phyloP scores from a whole-genome alignment of 129 eudicot genomes.

The Chrysanthemum makinoi region DNA sequence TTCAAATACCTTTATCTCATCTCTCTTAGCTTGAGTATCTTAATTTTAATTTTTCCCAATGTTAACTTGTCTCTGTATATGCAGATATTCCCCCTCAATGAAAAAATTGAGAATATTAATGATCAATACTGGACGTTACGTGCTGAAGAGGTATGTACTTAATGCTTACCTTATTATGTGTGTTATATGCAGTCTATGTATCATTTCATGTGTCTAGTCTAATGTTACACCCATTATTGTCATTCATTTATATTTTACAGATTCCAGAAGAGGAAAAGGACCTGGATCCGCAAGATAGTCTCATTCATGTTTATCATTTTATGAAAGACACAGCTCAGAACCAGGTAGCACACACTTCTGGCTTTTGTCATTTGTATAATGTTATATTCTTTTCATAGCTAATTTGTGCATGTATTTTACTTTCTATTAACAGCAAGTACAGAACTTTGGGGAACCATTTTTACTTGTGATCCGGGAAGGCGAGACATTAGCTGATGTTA shows the following conservation, averaged over 20 bases:
- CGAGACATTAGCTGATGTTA: conserved; percentile 71
- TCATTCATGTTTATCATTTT: conserved; percentile 85
- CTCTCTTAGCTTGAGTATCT: not conserved
- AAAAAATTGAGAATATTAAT: conserved; percentile 77
- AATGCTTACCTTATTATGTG: not conserved
- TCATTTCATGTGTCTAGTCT: not conserved
- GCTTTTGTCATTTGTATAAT: not conserved
- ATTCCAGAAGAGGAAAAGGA: conserved; percentile 90
- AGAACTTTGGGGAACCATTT: conserved; percentile 86
- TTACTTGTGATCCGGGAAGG: conserved; percentile 77
- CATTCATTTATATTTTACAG: conserved; percentile 31
- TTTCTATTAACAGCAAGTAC: conserved; percentile 48
- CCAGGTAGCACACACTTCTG: conserved; percentile 36
- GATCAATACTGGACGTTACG: conserved; percentile 89
- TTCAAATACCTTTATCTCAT: not conserved
- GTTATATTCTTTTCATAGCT: not conserved
- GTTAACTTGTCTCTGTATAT: not conserved
- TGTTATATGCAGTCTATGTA: not conserved
- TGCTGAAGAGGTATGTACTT: conserved; percentile 73
- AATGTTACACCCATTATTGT: no score
- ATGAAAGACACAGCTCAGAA: conserved; percentile 62
- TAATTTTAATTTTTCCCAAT: not conserved
- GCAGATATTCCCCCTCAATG: conserved; percentile 70
- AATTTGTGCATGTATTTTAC: not conserved
- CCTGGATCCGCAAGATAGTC: conserved; percentile 65